phyloP scores from a whole-genome alignment of 257 asterid genomes.

The Solanum virginianum region DNA sequence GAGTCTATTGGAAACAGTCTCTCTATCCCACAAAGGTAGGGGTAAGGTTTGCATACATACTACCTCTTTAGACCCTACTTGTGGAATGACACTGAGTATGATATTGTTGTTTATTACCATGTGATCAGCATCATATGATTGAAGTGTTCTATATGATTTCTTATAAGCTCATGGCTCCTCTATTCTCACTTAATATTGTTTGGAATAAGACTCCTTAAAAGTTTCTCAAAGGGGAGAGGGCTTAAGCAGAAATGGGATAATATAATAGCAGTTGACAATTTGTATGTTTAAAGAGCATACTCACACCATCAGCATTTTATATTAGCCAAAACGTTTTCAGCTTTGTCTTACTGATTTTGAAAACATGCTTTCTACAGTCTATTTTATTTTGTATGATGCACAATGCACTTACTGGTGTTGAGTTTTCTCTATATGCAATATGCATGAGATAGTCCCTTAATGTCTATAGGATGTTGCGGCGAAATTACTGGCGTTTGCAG shows the following conservation, averaged over 20 bases:
- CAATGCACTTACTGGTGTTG: not conserved
- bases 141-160: not conserved
- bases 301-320: not conserved
- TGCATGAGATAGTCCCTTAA: not conserved
- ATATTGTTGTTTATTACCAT: not conserved
- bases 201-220: not conserved
- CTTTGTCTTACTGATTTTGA: not conserved
- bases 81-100: not conserved
- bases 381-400: not conserved
- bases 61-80: not conserved
- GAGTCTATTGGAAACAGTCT: not conserved
- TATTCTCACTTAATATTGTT: not conserved
- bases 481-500: slow-evolving; percentile 75
- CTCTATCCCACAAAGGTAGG: not conserved
- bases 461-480: slow-evolving; percentile 73
- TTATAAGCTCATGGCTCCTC: not conserved
- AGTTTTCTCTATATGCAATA: not conserved
- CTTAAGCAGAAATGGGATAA: not conserved
- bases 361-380: not conserved
- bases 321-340: not conserved
- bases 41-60: not conserved
- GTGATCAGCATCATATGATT: not conserved
- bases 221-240: not conserved
- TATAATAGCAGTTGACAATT: not conserved
- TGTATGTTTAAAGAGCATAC: not conserved